Base-by-base conservation (phyloP, 495 filamentous ascomycete genomes). In the Penicillium ucsense region DNA sequence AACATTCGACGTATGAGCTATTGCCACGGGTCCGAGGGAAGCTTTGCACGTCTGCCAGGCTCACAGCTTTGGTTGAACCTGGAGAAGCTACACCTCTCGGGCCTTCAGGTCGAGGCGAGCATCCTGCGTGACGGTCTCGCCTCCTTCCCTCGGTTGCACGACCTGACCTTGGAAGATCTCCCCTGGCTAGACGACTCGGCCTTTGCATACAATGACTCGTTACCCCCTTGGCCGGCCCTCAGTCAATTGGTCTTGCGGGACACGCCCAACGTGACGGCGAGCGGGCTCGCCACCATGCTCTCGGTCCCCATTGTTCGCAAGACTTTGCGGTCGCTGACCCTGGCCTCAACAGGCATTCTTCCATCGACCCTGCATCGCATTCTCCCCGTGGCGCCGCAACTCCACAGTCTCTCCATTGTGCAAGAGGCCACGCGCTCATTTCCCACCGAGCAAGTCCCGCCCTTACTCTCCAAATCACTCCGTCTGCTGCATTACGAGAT, bases 1-100 rank as follows among this genome's bases (percentile, higher is more conserved):
- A 80, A 94, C 55, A 66, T 97, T 29, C 79, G 89, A 41, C 89
- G 86, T 55, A 96, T 96, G 89, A 80, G 74, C 31, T 98, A 94
- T 67, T 73, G 75, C 36, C 66, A 71, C 35, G 92, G 92, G 7
- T 75, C 85, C 6, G 92, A 96, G 70, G 79, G 77, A 36, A 84
- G 80, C 60, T 78, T 98, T 50, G 78, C 85, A 47, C 69, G 79
- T 28, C 68, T 96, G 11, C 72, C 77, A 6, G 72, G 74, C 6
- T 75, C 81, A 5, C 70, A 72, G 4, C 74, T 85, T 10, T 98
- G 91, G 91, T 67, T 67, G 29, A 82, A 83, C 42, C 70, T 98
- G 35, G 85, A 95, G 64, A 77, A 86, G 4, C 62, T 96, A 37
- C 88, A 95, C 57, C 59, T 98, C 35, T 74, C 76, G 8, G 72